phyloP scores from a whole-genome alignment of 345 rosid genomes.

The Populus simonii region DNA sequence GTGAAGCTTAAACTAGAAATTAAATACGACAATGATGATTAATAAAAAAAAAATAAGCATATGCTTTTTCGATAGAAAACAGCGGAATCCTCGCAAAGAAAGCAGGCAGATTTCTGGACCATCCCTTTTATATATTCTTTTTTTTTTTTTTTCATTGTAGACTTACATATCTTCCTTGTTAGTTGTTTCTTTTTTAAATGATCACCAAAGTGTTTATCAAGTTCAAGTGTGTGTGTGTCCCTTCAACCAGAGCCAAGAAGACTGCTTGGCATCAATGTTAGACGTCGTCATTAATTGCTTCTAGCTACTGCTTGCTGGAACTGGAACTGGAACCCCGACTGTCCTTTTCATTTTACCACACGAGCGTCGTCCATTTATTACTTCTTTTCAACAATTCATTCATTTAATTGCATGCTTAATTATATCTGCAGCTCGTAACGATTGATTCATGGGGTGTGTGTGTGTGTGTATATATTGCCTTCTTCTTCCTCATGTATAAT shows the following conservation, averaged over 20 bases:
- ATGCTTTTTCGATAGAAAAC: conserved; percentile 11
- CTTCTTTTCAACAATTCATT: neutral
- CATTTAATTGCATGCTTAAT: too few relatives aligned
- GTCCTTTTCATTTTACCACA: neutral
- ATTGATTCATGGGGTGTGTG: too few relatives aligned
- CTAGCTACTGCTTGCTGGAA: too few relatives aligned
- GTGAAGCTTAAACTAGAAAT: neutral
- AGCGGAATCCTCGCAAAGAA: conserved; percentile 49
- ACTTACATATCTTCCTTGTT: too few relatives aligned
- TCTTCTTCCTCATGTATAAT: too few relatives aligned
- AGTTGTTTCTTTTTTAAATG: too few relatives aligned
- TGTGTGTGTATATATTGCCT: too few relatives aligned
- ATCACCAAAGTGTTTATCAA: neutral
- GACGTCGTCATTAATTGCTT: neutral
- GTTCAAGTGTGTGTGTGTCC: neutral
- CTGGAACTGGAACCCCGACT: neutral
- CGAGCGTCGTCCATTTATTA: neutral
- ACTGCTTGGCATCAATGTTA: neutral
- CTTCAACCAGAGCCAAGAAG: neutral
- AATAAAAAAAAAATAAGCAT: neutral
- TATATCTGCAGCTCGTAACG: too few relatives aligned
- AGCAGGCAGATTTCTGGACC: conserved; percentile 37
- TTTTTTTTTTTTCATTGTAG: too few relatives aligned
- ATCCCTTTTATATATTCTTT: conserved; percentile 4
- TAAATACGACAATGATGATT: neutral